phyloP scores from a whole-genome alignment of 345 rosid species.

The Lagerstroemia speciosa region DNA sequence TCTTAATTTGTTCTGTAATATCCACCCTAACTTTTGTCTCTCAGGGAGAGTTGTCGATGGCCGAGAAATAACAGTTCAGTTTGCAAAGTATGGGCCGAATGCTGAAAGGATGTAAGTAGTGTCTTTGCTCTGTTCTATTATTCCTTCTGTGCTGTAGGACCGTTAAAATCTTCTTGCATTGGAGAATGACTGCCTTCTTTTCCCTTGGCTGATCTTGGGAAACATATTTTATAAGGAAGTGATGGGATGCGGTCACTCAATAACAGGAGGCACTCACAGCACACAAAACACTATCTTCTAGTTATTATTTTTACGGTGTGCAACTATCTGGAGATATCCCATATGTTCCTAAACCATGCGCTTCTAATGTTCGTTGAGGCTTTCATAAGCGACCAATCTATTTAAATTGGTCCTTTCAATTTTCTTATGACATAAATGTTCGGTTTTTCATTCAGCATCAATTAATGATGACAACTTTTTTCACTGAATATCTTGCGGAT shows the following conservation, averaged over 20 bases:
- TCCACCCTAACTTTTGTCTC: background rate
- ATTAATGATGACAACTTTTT: background rate
- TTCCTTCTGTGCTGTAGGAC: background rate
- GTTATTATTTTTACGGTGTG: background rate
- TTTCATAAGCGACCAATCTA: background rate
- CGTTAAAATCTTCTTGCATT: background rate
- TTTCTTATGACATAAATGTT: background rate
- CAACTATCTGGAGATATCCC: no score
- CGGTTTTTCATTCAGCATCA: background rate
- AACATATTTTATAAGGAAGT: background rate
- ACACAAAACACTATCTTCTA: background rate
- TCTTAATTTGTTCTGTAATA: background rate
- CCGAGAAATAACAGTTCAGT: slow-evolving; percentile 88
- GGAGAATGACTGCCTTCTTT: background rate
- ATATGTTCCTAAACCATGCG: no score
- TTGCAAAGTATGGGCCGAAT: slow-evolving; percentile 96
- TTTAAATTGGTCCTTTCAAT: no score
- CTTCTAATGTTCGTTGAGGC: background rate
- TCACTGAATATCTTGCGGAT: background rate
- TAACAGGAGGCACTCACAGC: background rate
- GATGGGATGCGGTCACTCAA: background rate
- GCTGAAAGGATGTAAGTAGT: slow-evolving; percentile 80
- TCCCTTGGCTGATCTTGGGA: background rate
- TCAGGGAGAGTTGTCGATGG: slow-evolving; percentile 91
- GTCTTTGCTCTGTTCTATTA: background rate